Evolutionary conservation across 805 yeast species (phyloP).

Genomic region (Lachancea meyersii): DNA sequence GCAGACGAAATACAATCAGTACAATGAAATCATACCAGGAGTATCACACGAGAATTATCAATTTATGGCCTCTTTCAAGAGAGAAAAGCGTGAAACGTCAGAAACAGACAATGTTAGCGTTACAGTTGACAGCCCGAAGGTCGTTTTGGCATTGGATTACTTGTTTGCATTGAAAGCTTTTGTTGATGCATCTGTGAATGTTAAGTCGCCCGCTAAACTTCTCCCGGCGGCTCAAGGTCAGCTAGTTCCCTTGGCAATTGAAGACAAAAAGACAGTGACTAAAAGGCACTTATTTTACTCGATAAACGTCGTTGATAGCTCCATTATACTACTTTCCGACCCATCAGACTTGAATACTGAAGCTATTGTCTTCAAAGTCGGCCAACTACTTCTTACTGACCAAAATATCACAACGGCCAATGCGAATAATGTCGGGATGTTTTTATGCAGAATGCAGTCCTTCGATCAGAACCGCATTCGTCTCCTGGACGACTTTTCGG

Average conservation of each 20-base stretch:
- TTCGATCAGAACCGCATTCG: slow-evolving; percentile 58
- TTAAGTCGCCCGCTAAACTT: slow-evolving; percentile 13
- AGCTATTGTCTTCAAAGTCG: slow-evolving; percentile 85
- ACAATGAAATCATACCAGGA: slow-evolving; percentile 75
- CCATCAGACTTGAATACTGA: slow-evolving; percentile 64
- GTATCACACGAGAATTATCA: slow-evolving; percentile 59
- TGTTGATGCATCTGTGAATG: slow-evolving; percentile 43
- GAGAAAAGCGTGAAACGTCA: slow-evolving; percentile 37
- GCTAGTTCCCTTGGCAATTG: neutral
- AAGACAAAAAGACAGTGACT: slow-evolving; percentile 9
- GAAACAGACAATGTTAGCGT: slow-evolving; percentile 46
- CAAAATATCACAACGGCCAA: slow-evolving; percentile 62
- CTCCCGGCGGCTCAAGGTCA: slow-evolving; percentile 4
- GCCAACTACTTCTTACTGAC: slow-evolving; percentile 64
- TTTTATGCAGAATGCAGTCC: slow-evolving; percentile 66
- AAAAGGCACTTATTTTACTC: slow-evolving; percentile 42
- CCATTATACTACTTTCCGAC: slow-evolving; percentile 74
- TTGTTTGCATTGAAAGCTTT: slow-evolving; percentile 67
- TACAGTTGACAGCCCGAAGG: slow-evolving; percentile 72
- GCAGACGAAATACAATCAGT: slow-evolving; percentile 53
- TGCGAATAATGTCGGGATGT: slow-evolving; percentile 79
- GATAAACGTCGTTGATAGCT: slow-evolving; percentile 67
- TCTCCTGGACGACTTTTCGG: slow-evolving; percentile 82
- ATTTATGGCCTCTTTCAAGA: slow-evolving; percentile 49
- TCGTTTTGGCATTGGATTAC: slow-evolving; percentile 81